Evolutionary conservation across 495 filamentous ascomycete genomes (phyloP), one percentile per base, ranked within the genome.

Genomic region (Tetracladium setigerum): DNA sequence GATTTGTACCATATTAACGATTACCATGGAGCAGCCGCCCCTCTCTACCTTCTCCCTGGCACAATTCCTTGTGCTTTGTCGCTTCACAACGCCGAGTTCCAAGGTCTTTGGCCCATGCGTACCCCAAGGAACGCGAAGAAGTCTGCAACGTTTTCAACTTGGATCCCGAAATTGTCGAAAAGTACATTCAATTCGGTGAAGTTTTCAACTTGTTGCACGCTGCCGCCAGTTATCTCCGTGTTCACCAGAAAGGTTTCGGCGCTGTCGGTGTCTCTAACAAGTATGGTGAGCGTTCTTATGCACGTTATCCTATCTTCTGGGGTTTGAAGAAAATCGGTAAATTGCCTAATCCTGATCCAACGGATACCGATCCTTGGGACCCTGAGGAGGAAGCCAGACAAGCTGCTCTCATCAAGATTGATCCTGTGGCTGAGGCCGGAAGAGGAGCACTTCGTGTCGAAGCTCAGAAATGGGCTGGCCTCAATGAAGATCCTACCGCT

Each of bases 1-100:
- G 82, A 88, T 54, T 57, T 89, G 16, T 89, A 89, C 58, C 84
- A 89, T 59, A 82, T 87, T 57, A 89, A 89, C 61, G 84, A 89
- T 59, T 89, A 87, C 59, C 84, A 89, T 49, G 84, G 84, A 30
- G 80, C 84, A 15, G 62, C 83, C 6, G 84, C 84, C 33, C 83
- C 82, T 12, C 66, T 88, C 7, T 83, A 89, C 50, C 69, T 86
- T 14, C 69, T 87, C 4, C 84, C 84, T 10, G 22, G 32, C 27
- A 36, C 68, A 1, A 57, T 72, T 36, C 73, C 70, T 1, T 56
- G 65, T 9, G 71, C 65, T 36, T 57, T 73, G 4, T 77, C 71
- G n/a, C 71, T 79, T 14, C 78, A 82, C 61, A 82, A 87, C 51
- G 84, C 81, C 31, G 82, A 88, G 60, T 86, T 86, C 52, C 83